Evolutionary conservation across 1,284 basidiomycete genomes (phyloP).

Genomic region (Polyporus tsugae): DNA sequence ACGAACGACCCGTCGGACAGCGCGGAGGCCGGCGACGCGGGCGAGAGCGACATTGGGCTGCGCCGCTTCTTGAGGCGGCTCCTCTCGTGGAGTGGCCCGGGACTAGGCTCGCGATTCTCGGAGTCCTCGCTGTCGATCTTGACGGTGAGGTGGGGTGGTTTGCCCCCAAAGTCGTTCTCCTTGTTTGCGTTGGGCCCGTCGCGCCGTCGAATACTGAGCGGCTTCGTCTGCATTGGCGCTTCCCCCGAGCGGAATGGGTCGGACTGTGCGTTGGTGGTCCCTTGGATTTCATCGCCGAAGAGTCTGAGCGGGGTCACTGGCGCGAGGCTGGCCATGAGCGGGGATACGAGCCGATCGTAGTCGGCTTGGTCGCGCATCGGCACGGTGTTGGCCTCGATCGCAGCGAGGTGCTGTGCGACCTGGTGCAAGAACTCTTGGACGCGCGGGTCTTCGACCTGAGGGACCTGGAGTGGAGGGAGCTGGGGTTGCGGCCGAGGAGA

Average conservation of each 20-base stretch:
- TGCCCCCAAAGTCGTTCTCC: constrained; percentile 38
- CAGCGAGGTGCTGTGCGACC: constrained; percentile 81
- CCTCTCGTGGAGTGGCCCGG: constrained; percentile 52
- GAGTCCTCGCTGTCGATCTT: constrained; percentile 41
- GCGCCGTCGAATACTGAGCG: constrained; percentile 44
- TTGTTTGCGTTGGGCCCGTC: constrained; percentile 35
- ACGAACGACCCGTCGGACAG: constrained; percentile 52
- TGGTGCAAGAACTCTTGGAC: constrained; percentile 85
- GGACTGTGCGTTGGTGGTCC: constrained; percentile 19
- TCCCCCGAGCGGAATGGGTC: constrained; percentile 30
- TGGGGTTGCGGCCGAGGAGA: constrained; percentile 43
- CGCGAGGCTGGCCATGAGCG: constrained; percentile 21
- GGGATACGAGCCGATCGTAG: constrained; percentile 30
- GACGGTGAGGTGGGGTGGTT: constrained; percentile 30
- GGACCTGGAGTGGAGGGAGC: constrained; percentile 40
- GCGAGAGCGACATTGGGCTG: constrained; percentile 36
- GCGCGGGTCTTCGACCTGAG: constrained; percentile 70
- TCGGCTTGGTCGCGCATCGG: constrained; percentile 17
- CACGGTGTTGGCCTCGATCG: constrained; percentile 59
- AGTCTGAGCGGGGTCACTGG: constrained; percentile 29
- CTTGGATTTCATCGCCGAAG: constrained; percentile 24
- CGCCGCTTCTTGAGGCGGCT: constrained; percentile 56
- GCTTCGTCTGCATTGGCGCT: constrained; percentile 32
- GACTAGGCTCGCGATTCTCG: constrained; percentile 56
- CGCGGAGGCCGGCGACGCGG: constrained; percentile 55